Conservation (phyloP, 192 early-diverging fungal species). For the Chytriomyces sp. region DNA sequence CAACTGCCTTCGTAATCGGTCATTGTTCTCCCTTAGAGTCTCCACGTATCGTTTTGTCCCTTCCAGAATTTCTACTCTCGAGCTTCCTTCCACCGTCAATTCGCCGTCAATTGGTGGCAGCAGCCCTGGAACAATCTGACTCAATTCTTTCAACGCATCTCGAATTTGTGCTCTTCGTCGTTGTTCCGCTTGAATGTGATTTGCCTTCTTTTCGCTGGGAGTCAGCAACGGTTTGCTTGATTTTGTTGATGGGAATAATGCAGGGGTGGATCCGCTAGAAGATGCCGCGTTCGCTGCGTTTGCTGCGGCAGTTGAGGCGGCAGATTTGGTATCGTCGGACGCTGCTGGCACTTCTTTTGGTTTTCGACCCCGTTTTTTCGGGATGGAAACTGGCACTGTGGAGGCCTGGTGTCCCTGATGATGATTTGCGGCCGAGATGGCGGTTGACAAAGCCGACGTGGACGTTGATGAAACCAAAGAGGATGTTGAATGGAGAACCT, state of each 20-base stretch:
- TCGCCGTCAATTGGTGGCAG: conserved; percentile 19
- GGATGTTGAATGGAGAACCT: not conserved
- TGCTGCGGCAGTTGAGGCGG: not conserved
- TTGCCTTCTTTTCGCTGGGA: conserved; percentile 16
- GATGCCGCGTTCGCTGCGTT: not conserved
- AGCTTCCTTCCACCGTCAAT: not conserved
- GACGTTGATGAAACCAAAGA: not conserved
- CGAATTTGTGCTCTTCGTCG: conserved; percentile 21
- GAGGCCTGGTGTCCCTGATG: not conserved
- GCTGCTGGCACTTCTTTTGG: conserved; percentile 14
- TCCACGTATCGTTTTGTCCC: conserved; percentile 6
- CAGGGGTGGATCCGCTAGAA: not conserved
- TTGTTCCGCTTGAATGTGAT: conserved; percentile 27
- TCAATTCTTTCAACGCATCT: conserved; percentile 15
- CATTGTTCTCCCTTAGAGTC: not conserved
- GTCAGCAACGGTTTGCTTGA: not conserved
- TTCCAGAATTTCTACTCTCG: conserved; percentile 18
- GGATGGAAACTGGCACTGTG: not conserved
- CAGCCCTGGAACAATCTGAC: conserved; percentile 10
- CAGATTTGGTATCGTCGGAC: not conserved
- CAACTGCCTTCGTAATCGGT: not conserved
- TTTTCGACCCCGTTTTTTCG: conserved; percentile 23
- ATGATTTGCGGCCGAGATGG: not conserved
- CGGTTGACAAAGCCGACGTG: not conserved
- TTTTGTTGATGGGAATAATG: not conserved